Base-by-base conservation (phyloP, 2,329 filamentous ascomycete species). In the Arthrobotrys megalospora region DNA sequence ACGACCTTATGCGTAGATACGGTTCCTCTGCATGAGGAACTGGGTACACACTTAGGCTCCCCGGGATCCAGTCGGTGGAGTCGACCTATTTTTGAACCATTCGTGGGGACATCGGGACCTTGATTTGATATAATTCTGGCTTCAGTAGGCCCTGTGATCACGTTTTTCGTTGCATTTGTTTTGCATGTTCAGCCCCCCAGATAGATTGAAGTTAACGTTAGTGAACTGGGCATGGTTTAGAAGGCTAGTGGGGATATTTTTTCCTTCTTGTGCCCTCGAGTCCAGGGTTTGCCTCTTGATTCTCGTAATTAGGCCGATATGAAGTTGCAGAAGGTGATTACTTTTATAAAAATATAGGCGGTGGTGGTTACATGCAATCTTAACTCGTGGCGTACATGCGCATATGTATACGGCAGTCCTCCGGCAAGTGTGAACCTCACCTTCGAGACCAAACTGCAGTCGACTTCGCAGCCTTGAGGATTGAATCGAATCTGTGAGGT, bases 251-350 rank as follows among this genome's bases (percentile, higher is more conserved):
- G 66, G 73, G 60, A 71, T 70, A 77, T 66, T 73, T 72, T 55
- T 48, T 34, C 48, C 47, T 73, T 73, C 50, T 58, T 65, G 47
- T 70, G 66, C 14, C 12, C n/a, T 53, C 11, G 16, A 65, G 43
- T 32, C 48, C 36, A 45, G 48, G 65, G 65, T 55, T 43, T 32
- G 38, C 10, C 34, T 43, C 14, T 34, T 43, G 48, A 41, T 52
- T 53, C 34, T 41, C 48, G 60, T 65, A 70, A 76, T 76, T 76
- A 65, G 58, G 32, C 72, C 72, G 72, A 70, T 70, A 41, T 64
- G 52, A 68, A 65, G 55, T 63, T 65, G 65, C 53, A 76, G 72
- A 76, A 76, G 72, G 72, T 69, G 53, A 55, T 69, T 48, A 67
- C 21, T 53, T 34, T 53, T 53, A 66, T 21, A 45, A 43, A n/a